phyloP scores from a whole-genome alignment of 179 eudicot species.

The Spinacia oleracea region DNA sequence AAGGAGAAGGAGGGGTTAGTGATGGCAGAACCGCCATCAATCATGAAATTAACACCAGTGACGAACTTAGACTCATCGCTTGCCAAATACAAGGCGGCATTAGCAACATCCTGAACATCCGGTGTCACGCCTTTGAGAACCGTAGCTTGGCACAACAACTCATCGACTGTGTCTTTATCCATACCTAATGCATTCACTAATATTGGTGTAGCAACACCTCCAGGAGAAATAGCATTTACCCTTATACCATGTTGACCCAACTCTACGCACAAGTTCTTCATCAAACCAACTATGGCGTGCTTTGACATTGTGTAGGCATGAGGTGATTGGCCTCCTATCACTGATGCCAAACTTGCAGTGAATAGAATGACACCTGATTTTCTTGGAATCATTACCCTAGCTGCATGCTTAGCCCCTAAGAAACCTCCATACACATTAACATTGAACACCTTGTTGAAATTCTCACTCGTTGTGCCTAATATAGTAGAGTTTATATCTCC shows the following conservation, averaged over 20 bases:
- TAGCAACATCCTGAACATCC: conserved; percentile 34
- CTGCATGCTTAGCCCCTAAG: conserved; percentile 47
- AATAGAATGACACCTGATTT: conserved; percentile 42
- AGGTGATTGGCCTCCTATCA: conserved; percentile 26
- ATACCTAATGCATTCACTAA: neutral
- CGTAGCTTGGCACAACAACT: conserved; percentile 18
- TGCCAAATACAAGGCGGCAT: conserved; percentile 41
- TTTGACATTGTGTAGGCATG: conserved; percentile 47
- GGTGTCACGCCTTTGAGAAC: conserved; percentile 40
- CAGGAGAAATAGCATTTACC: conserved; percentile 46
- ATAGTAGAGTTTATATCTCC: conserved; percentile 19
- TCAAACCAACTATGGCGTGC: conserved; percentile 42
- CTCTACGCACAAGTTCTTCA: conserved; percentile 43
- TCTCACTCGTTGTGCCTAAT: conserved; percentile 16
- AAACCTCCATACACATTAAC: conserved; percentile 43
- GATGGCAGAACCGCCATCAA: conserved; percentile 44
- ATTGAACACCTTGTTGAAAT: conserved; percentile 34
- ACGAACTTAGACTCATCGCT: conserved; percentile 47
- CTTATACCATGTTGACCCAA: conserved; percentile 46
- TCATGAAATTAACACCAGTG: conserved; percentile 42
- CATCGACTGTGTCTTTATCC: conserved; percentile 14
- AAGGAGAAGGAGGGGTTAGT: conserved; percentile 39
- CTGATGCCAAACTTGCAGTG: conserved; percentile 37
- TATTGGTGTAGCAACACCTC: conserved; percentile 29
- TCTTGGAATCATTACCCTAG: conserved; percentile 44